Evolutionary conservation across 2,329 filamentous ascomycete species (phyloP), one percentile per base, ranked within the genome.

Genomic region (Colletotrichum cereale): DNA sequence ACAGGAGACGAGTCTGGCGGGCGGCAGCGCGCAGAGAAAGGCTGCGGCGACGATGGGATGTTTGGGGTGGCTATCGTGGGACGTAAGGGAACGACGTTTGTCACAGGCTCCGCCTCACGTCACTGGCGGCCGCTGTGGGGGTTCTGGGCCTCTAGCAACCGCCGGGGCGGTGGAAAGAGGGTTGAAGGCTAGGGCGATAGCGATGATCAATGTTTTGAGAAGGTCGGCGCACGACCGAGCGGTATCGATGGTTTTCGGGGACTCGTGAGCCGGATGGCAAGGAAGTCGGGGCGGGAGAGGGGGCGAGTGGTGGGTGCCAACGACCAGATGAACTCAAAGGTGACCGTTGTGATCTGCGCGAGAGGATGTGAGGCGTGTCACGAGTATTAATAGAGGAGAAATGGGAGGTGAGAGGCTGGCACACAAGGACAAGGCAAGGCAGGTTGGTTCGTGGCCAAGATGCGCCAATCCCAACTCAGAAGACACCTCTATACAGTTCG

Each of bases 41-140:
- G 29, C 62, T 38, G 50, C 29, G 36, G 10, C 36, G 24, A 26
- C 44, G 38, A 14, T 31, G 44, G 36, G 38, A 52, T 38, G 24
- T 60, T 58, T 29, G 61, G 47, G 44, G 53, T 63, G 29, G 38
- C 56, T 62, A 38, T 31, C 24, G 38, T 71, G 65, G 68, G 65
- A 31, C 36, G 58, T 57, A 68, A 52, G 65, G 65, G 65, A 71
- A 31, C 29, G 42, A 47, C 42, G 50, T 63, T 64, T 38, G 57
- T 68, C 31, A 44, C 48, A 29, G 57, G 64, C 56, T 68, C 64
- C 64, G 68, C 64, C 64, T 67, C 64, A 71, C 64, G 67, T 71
- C 67, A 67, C 67, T 67, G 63, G 47, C 56, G 44, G 57, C 42
- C 42, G 57, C 50, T 29, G 64, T 67, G 64, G 68, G 61, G 56